Conservation (phyloP, 441 rosid species). For the Biscutella laevigata region DNA sequence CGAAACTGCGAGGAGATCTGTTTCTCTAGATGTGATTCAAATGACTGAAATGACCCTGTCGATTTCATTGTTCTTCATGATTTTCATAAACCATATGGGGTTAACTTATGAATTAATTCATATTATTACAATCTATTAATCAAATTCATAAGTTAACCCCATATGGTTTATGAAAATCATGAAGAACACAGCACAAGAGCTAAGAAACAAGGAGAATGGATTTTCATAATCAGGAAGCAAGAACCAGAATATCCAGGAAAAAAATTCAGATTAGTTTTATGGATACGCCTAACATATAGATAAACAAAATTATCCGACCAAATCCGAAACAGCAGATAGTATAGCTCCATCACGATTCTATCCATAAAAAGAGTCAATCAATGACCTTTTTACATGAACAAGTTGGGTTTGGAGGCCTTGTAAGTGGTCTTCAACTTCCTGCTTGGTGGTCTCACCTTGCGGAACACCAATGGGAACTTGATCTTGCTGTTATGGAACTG, state of each 20-base stretch:
- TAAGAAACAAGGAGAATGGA: not conserved
- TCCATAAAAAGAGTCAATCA: slow-evolving; percentile 3
- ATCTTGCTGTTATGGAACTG: slow-evolving; percentile 39
- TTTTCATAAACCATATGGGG: too few relatives aligned
- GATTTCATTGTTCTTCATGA: too few relatives aligned
- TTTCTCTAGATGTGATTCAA: too few relatives aligned
- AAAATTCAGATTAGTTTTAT: not conserved
- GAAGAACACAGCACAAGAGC: not conserved
- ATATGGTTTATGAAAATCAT: too few relatives aligned
- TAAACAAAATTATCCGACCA: slow-evolving; percentile 12
- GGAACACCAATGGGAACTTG: slow-evolving; percentile 33
- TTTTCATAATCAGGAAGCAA: not conserved
- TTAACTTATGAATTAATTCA: too few relatives aligned
- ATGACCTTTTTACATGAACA: slow-evolving; percentile 27
- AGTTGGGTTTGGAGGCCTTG: slow-evolving; percentile 33
- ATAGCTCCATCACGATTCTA: slow-evolving; percentile 17
- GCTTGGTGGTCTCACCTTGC: slow-evolving; percentile 31
- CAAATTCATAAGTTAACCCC: too few relatives aligned
- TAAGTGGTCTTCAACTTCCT: slow-evolving; percentile 35
- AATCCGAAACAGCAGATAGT: not conserved
- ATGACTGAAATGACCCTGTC: not conserved
- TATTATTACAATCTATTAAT: too few relatives aligned
- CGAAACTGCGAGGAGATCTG: too few relatives aligned
- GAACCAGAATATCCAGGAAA: slow-evolving; percentile 11
- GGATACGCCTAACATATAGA: slow-evolving; percentile 4